These are phyloP conservation scores for Solanum medicagineum DNA, from an alignment of 257 asterid genomes.

Conservation along the genomic window DNA sequence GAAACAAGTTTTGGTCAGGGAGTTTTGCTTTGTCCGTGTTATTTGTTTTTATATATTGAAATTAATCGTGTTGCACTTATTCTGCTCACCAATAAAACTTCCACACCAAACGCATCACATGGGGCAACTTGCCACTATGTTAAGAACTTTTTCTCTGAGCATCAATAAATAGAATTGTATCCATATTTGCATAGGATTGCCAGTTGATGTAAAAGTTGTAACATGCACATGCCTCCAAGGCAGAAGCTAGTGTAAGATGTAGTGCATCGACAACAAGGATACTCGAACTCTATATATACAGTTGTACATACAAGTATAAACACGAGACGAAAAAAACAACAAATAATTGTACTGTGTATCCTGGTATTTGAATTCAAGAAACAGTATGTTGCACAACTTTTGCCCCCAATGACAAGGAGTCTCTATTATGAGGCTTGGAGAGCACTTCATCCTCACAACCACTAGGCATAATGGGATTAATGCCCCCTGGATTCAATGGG, in stretches of 20 bases:
- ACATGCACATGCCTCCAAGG: background rate
- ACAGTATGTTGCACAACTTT: constrained; percentile 9
- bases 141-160: background rate
- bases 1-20: background rate
- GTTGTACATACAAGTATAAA: background rate
- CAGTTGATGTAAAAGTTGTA: background rate
- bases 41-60: background rate
- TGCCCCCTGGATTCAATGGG: constrained; percentile 82
- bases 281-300: background rate
- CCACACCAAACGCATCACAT: background rate
- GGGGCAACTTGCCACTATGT: background rate
- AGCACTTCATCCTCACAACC: constrained; percentile 43
- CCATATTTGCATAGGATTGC: background rate
- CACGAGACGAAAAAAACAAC: background rate
- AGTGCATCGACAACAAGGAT: background rate
- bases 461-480: constrained; percentile 51
- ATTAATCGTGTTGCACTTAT: background rate
- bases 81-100: background rate
- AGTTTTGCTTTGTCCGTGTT: background rate
- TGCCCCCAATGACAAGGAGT: constrained; percentile 8
- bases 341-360: background rate
- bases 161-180: background rate
- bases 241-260: background rate
- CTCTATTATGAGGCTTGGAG: constrained; percentile 46
- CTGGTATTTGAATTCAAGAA: background rate